Evolutionary conservation across 2,329 filamentous ascomycete species (phyloP), one percentile per base, ranked within the genome.

Genomic region (Acrodontium crateriforme): DNA sequence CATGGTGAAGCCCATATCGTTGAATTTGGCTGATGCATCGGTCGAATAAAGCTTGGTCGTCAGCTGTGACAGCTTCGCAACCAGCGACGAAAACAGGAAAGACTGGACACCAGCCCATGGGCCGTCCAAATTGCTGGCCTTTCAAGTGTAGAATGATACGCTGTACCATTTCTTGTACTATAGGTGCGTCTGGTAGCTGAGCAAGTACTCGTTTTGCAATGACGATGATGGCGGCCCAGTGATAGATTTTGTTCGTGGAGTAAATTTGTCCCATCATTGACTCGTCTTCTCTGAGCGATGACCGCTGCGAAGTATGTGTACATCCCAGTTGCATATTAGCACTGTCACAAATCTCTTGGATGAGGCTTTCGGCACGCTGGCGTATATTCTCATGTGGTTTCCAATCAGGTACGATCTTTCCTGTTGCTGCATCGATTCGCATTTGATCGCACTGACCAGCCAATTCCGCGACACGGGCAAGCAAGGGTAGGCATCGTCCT

Each of bases 1-100:
- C 78, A 62, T 87, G 79, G 35, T 71, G 77, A 70, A 87, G 74
- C 4, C 80, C 81, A 37, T 75, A 74, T 4, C 66, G 70, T 54
- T 87, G 79, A 2, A 82, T 68, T 11, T 65, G 65, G 47, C 62
- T 61, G 46, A 89, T 62, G 25, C 80, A 62, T 39, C 71, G 67
- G 43, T 80, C 57, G 19, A 87, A 70, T 43, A 70, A 63, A 14
- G 57, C 55, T 27, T 73, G 62, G 40, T 77, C 68, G 3, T 53
- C 54, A 18, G 59, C 45, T 26, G 73, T 67, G 30, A 58, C 56
- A 1, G 74, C 71, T 49, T 89, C 78, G 39, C 79, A 85, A 0
- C 81, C 82, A 1, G 81, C 81, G 1, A 78, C 80, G 52, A 89
- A 89, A 56, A 89, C 73, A 0, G 82, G 81, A 39, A 89, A 85